These are phyloP conservation scores for Eremomyces bilateralis DNA, from an alignment of 495 filamentous ascomycete genomes.

Conservation along the genomic window DNA sequence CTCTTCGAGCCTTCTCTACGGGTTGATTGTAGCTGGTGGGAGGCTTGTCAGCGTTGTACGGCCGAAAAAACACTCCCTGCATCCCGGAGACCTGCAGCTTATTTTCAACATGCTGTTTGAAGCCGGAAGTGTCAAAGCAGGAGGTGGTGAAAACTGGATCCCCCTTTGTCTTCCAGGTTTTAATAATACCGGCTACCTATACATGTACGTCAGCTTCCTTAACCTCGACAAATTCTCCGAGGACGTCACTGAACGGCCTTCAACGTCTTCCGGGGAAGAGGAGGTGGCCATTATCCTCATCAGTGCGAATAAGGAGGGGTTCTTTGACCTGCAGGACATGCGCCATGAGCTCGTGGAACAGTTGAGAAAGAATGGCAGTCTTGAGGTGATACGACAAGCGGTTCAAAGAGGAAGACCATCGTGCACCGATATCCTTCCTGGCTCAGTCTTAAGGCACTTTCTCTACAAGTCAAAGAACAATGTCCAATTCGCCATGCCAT, in stretches of 20 bases:
- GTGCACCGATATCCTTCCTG: slow-evolving; percentile 55
- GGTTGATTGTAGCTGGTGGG: slow-evolving; percentile 82
- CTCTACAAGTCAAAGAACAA: slow-evolving; percentile 83
- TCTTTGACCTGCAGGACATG: slow-evolving; percentile 76
- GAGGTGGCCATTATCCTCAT: slow-evolving; percentile 84
- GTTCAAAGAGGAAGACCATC: slow-evolving; percentile 46
- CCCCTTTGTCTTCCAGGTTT: slow-evolving; percentile 91
- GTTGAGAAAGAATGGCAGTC: slow-evolving; percentile 52
- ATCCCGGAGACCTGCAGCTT: slow-evolving; percentile 86
- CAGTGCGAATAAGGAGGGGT: slow-evolving; percentile 76
- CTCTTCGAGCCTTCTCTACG: slow-evolving; percentile 62
- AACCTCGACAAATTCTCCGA: slow-evolving; percentile 25
- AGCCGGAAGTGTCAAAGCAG: slow-evolving; percentile 65
- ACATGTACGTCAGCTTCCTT: slow-evolving; percentile 97
- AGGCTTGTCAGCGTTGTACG: slow-evolving; percentile 83
- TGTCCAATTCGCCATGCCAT: slow-evolving; percentile 87
- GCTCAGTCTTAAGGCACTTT: slow-evolving; percentile 67
- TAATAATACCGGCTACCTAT: slow-evolving; percentile 91
- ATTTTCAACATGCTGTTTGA: slow-evolving; percentile 99
- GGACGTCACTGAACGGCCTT: slow-evolving; percentile 13
- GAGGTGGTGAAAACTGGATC: slow-evolving; percentile 92
- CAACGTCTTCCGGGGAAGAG: slow-evolving; percentile 20
- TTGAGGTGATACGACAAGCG: slow-evolving; percentile 52
- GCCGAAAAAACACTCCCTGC: slow-evolving; percentile 84
- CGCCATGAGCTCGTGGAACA: slow-evolving; percentile 55